Evolutionary conservation across 768 basidiomycete species (phyloP).

Genomic region (Dioszegia crocea): DNA sequence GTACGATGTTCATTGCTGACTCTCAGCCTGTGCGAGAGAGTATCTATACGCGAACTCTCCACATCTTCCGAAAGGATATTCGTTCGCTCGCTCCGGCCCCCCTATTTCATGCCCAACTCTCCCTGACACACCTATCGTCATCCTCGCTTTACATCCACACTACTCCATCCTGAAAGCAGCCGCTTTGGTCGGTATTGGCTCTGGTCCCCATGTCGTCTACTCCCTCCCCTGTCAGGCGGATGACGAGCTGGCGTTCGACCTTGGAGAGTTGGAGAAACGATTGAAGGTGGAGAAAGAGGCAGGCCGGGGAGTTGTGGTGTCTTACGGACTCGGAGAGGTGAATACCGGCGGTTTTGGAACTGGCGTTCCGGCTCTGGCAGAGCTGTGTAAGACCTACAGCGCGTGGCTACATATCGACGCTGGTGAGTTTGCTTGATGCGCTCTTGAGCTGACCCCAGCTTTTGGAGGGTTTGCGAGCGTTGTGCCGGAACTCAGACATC

Average conservation of each 20-base stretch:
- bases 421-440: conserved; percentile 32
- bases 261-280: conserved; percentile 39
- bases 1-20: conserved; percentile 2
- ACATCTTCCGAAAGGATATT: conserved; percentile 43
- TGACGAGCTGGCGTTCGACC: conserved; percentile 47
- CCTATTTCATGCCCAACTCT: conserved; percentile 40
- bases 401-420: conserved; percentile 55
- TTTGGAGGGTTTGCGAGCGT: conserved; percentile 53
- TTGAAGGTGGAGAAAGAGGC: conserved; percentile 36
- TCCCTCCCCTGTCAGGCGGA: conserved; percentile 9
- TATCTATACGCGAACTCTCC: conserved; percentile 36
- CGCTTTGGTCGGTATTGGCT: conserved; percentile 51
- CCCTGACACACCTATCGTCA: conserved; percentile 28
- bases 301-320: conserved; percentile 47
- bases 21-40: conserved; percentile 51
- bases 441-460: conserved; percentile 40
- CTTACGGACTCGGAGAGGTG: conserved; percentile 52
- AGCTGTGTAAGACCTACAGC: conserved; percentile 48
- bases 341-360: conserved; percentile 53
- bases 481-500: conserved; percentile 45
- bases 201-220: conserved; percentile 49
- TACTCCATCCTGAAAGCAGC: conserved; percentile 53
- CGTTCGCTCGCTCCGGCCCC: conserved; percentile 51
- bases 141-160: conserved; percentile 51
- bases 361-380: conserved; percentile 42